A percentile compares a stretch with the other conserved stretches of the same genome.
Conservation (phyloP, 2,329 filamentous ascomycete genomes). For the Macrophomina tecta region DNA sequence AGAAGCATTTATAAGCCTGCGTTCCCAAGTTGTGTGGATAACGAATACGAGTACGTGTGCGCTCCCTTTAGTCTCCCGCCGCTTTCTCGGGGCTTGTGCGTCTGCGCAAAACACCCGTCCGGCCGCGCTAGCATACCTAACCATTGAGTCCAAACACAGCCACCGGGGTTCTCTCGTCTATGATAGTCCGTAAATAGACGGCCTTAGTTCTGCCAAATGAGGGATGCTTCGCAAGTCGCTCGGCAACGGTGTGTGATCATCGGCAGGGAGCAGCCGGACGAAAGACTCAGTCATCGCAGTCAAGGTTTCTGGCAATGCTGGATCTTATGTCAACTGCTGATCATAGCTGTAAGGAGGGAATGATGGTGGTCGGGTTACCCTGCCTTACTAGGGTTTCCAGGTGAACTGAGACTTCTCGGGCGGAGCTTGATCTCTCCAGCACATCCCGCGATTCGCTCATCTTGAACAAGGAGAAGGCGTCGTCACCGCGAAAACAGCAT, state of each 20-base stretch:
- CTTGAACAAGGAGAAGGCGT: too few relatives aligned
- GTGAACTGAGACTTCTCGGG: too few relatives aligned
- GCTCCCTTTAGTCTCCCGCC: not conserved
- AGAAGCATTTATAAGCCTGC: not conserved
- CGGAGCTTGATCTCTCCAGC: too few relatives aligned
- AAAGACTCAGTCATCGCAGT: not conserved
- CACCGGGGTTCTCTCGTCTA: too few relatives aligned
- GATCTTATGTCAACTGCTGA: too few relatives aligned
- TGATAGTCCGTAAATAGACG: not conserved
- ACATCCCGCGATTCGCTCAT: too few relatives aligned
- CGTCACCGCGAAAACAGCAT: too few relatives aligned
- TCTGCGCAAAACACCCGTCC: not conserved
- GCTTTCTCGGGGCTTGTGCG: not conserved
- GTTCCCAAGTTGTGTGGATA: not conserved
- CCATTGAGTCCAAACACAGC: not conserved
- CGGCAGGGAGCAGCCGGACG: not conserved
- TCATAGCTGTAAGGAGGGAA: too few relatives aligned
- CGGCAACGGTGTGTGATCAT: constrained; percentile 4
- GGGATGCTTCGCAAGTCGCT: not conserved
- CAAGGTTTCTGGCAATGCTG: not conserved
- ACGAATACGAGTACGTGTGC: not conserved
- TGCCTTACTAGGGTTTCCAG: too few relatives aligned
- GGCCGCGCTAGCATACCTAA: not conserved
- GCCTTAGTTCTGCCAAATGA: not conserved
- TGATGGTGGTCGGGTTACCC: too few relatives aligned